Percentiles rank a stretch among this genome's conserved stretches.
Conservation (phyloP, 306 rosid genomes). For the Fragaria nilgerrensis region DNA sequence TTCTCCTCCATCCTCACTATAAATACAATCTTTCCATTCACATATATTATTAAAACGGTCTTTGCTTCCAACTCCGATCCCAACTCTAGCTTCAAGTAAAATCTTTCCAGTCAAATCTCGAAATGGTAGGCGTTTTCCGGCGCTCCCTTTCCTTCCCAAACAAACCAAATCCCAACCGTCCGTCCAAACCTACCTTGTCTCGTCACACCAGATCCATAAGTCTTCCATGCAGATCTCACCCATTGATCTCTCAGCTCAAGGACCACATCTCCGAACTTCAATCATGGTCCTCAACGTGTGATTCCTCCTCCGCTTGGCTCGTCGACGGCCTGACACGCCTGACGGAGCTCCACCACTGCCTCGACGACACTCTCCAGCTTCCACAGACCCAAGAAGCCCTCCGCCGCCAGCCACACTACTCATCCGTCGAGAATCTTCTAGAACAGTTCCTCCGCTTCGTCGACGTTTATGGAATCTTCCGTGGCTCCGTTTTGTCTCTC, state of each 20-base stretch:
- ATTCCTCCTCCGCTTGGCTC: conserved; percentile 39
- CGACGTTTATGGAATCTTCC: conserved; percentile 76
- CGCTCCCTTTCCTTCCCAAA: conserved; percentile 77
- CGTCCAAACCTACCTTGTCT: conserved; percentile 46
- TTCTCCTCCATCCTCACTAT: neutral
- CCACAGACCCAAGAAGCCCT: conserved; percentile 74
- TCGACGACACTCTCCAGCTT: conserved; percentile 66
- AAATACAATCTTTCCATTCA: neutral
- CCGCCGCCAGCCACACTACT: conserved; percentile 44
- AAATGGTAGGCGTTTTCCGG: conserved; percentile 84
- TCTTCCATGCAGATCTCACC: conserved; percentile 93
- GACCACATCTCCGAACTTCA: conserved; percentile 47
- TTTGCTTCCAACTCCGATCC: neutral
- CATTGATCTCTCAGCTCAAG: conserved; percentile 68
- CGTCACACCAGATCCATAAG: conserved; percentile 79
- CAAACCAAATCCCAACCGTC: conserved; percentile 53
- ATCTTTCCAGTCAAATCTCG: neutral
- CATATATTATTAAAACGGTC: neutral
- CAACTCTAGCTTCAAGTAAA: neutral
- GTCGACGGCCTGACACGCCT: conserved; percentile 55
- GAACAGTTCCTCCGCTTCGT: conserved; percentile 66
- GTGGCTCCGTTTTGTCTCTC: conserved; percentile 43
- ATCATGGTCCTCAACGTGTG: conserved; percentile 35
- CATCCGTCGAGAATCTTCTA: conserved; percentile 59
- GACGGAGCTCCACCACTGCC: conserved; percentile 50